Evolutionary conservation across 2,329 filamentous ascomycete species (phyloP).

Genomic region (Claviceps africana): DNA sequence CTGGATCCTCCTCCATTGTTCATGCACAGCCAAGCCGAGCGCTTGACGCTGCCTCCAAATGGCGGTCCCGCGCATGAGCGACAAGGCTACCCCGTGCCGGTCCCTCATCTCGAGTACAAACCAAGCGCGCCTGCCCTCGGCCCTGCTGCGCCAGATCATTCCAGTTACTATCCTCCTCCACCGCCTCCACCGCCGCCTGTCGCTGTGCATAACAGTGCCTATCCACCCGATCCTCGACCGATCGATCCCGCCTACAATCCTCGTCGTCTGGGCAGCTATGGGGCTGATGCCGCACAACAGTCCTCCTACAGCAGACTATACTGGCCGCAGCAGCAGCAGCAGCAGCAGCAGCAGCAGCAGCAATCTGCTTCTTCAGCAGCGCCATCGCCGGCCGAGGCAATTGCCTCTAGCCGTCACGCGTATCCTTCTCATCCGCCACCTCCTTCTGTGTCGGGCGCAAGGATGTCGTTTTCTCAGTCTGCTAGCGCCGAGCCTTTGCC

Average conservation of each 20-base stretch:
- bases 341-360: slow-evolving; percentile 11
- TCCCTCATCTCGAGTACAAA: slow-evolving; percentile 2
- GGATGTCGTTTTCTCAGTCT: slow-evolving; percentile 23
- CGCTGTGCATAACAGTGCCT: slow-evolving; percentile 12
- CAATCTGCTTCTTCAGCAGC: not conserved
- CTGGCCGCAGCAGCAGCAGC: slow-evolving; percentile 19
- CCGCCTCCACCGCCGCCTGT: slow-evolving; percentile 1
- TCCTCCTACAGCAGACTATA: slow-evolving; percentile 17
- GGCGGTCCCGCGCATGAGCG: slow-evolving; percentile 12
- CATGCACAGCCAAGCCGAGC: slow-evolving; percentile 10
- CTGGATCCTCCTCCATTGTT: slow-evolving; percentile 13
- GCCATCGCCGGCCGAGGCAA: slow-evolving; percentile 2
- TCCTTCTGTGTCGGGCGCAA: slow-evolving; percentile 13
- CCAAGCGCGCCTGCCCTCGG: slow-evolving; percentile 12
- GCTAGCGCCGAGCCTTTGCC: slow-evolving; percentile 23
- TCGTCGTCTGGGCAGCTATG: slow-evolving; percentile 20
- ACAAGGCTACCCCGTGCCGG: slow-evolving; percentile 4
- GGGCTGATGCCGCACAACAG: slow-evolving; percentile 11
- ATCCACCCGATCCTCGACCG: slow-evolving; percentile 17
- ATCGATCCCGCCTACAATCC: slow-evolving; percentile 19
- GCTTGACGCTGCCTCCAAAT: slow-evolving; percentile 11
- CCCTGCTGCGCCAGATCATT: slow-evolving; percentile 8
- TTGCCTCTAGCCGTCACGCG: slow-evolving; percentile 8
- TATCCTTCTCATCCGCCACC: slow-evolving; percentile 12
- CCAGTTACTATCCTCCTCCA: slow-evolving; percentile 15